Evolutionary conservation across 2,329 filamentous ascomycete species (phyloP).

Genomic region (Delphinella strobiligena): DNA sequence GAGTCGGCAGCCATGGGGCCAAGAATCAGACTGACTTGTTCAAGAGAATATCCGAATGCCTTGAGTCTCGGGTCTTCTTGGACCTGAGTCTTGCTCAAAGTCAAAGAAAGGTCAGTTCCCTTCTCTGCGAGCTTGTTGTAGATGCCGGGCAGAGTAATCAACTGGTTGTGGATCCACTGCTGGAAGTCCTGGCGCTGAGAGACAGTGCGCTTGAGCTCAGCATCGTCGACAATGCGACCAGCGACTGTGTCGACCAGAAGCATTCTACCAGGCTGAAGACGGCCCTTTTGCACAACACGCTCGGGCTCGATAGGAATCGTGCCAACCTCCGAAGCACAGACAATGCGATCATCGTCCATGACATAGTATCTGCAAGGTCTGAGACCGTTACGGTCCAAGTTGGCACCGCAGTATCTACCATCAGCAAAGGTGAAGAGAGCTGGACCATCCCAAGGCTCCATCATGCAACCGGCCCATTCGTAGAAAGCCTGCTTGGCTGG

Average conservation of each 20-base stretch:
- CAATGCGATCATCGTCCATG: conserved; percentile 90
- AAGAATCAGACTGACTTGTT: conserved; percentile 84
- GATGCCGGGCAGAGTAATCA: conserved; percentile 69
- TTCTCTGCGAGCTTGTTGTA: conserved; percentile 48
- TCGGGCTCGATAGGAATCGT: conserved; percentile 87
- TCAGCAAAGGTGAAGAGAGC: conserved; percentile 96
- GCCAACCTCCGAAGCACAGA: conserved; percentile 93
- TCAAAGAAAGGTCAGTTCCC: conserved; percentile 51
- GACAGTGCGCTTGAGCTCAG: conserved; percentile 80
- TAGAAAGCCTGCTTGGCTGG: conserved; percentile 95
- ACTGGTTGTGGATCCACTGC: conserved; percentile 73
- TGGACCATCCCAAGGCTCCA: conserved; percentile 97
- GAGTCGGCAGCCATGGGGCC: conserved; percentile 95
- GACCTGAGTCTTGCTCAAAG: conserved; percentile 56
- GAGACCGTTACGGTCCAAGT: conserved; percentile 89
- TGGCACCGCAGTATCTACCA: conserved; percentile 91
- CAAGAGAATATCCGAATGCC: conserved; percentile 87
- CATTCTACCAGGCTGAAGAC: conserved; percentile 91
- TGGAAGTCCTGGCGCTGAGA: conserved; percentile 80
- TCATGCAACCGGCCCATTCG: conserved; percentile 96
- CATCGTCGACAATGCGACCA: conserved; percentile 88
- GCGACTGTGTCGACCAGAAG: conserved; percentile 83
- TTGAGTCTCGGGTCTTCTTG: conserved; percentile 76
- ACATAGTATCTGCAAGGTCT: conserved; percentile 95
- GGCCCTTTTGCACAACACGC: conserved; percentile 80